Base-by-base conservation (phyloP, 441 rosid species). In the Mallotus japonicus region DNA sequence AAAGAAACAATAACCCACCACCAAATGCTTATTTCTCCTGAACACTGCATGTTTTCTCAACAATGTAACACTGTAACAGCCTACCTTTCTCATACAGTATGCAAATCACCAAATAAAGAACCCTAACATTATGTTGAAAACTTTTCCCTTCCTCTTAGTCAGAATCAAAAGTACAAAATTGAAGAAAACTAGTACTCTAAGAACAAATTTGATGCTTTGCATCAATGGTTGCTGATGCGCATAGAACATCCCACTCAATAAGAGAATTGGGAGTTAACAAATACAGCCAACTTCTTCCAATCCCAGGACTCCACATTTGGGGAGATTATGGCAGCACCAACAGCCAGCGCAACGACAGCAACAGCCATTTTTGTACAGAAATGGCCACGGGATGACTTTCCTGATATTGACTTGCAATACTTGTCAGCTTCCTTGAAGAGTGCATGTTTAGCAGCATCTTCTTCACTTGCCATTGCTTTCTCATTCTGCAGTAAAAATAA, bases 371-470 rank as follows among this genome's bases (percentile, higher is more conserved):
- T 91, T 71, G 85, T 2, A 79, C 88, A 92, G 49, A 85, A 78
- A 47, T 68, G 67, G 79, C 93, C 84, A 4, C 81, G 78, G 0
- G 91, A 84, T 42, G 85, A 66, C 70, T 76, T 87, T 24, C 88
- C 86, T 37, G 75, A 73, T 44, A 95, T 42, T 63, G 65, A 73
- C 71, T 87, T 95, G 82, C 96, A 89, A 76, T 81, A 83, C 79
- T 85, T 88, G 80, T 95, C 90, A 4, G 93, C 89, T 22, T 86
- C 92, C 76, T 62, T 82, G 79, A 75, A 71, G 53, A 83, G 80
- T 24, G 88, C 72, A 7, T 80, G 82, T 53, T 4, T 76, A 47
- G 79, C 77, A 13, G 72, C 82, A 63, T 83, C 85, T 1, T 84
- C 85, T 69, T 73, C 87, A 44, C 73, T 72, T 11, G 73, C 79